These are phyloP conservation scores for Coprinopsis strossmayeri DNA, from an alignment of 768 basidiomycete genomes.

Conservation along the genomic window DNA sequence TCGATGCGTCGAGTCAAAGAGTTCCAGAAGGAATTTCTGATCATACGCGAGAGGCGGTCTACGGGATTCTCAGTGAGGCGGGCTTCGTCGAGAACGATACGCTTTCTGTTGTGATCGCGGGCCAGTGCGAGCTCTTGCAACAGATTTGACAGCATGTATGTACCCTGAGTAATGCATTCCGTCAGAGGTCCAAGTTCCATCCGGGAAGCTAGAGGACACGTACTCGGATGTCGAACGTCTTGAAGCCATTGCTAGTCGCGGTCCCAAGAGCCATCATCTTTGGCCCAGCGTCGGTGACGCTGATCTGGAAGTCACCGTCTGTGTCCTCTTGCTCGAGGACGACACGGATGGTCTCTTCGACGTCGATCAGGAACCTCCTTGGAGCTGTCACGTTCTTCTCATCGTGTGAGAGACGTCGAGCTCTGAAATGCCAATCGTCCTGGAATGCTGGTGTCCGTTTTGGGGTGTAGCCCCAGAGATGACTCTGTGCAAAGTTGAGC, in stretches of 20 bases:
- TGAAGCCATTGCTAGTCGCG: slow-evolving; percentile 96
- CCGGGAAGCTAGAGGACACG: slow-evolving; percentile 16
- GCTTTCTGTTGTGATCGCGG: slow-evolving; percentile 89
- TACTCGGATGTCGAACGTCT: slow-evolving; percentile 93
- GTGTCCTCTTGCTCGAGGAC: slow-evolving; percentile 98
- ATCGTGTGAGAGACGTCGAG: slow-evolving; percentile 87
- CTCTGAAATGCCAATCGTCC: slow-evolving; percentile 66
- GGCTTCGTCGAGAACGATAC: slow-evolving; percentile 98
- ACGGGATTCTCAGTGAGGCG: slow-evolving; percentile 97
- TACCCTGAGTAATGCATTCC: slow-evolving; percentile 56
- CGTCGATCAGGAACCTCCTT: slow-evolving; percentile 91
- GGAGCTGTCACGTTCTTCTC: slow-evolving; percentile 78
- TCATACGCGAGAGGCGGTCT: slow-evolving; percentile 94
- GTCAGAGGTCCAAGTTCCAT: not conserved
- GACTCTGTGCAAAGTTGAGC: slow-evolving; percentile 39
- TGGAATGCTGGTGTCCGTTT: slow-evolving; percentile 67
- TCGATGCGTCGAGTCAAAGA: slow-evolving; percentile 95
- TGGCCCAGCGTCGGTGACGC: slow-evolving; percentile 91
- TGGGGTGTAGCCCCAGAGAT: slow-evolving; percentile 66
- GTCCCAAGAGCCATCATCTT: slow-evolving; percentile 96
- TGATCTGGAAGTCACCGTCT: slow-evolving; percentile 94
- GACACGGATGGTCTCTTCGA: slow-evolving; percentile 95
- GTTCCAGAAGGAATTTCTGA: slow-evolving; percentile 97
- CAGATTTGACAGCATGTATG: slow-evolving; percentile 98
- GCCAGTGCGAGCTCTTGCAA: slow-evolving; percentile 98